Conservation (phyloP, 768 basidiomycete species). For the Trichaptum fuscoviolaceum region DNA sequence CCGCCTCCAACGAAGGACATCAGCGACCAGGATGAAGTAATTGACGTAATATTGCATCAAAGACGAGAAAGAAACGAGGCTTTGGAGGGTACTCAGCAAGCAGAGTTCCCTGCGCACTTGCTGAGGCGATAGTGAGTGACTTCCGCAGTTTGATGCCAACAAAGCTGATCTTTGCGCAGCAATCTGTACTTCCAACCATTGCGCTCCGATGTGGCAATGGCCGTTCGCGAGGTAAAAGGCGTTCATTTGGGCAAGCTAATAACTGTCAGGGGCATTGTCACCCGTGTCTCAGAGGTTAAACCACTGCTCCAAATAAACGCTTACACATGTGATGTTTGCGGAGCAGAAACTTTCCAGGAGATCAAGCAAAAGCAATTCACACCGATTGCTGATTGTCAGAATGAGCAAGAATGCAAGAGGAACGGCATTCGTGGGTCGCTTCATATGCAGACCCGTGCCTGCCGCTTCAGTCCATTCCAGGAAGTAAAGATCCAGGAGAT, state of each 20-base stretch:
- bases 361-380: constrained; percentile 88
- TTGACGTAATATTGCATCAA: constrained; percentile 95
- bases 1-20: constrained; percentile 88
- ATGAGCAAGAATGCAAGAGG: constrained; percentile 76
- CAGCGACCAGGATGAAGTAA: constrained; percentile 87
- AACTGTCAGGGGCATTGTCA: constrained; percentile 96
- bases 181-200: constrained; percentile 93
- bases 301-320: constrained; percentile 96
- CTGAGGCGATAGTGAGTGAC: constrained; percentile 87
- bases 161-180: constrained; percentile 34
- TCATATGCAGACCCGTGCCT: constrained; percentile 98
- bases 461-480: constrained; percentile 96
- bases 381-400: constrained; percentile 85
- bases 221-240: constrained; percentile 89
- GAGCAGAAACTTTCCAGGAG: constrained; percentile 98
- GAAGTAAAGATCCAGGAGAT: constrained; percentile 99
- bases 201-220: constrained; percentile 66
- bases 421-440: constrained; percentile 85
- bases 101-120: constrained; percentile 85
- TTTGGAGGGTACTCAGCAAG: constrained; percentile 60
- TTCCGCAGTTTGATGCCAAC: constrained; percentile 12
- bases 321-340: constrained; percentile 97
- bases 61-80: constrained; percentile 84
- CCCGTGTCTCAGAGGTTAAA: constrained; percentile 98
- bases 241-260: constrained; percentile 86